phyloP scores from a whole-genome alignment of 164 flowering plant genomes.

The Protea cynaroides region DNA sequence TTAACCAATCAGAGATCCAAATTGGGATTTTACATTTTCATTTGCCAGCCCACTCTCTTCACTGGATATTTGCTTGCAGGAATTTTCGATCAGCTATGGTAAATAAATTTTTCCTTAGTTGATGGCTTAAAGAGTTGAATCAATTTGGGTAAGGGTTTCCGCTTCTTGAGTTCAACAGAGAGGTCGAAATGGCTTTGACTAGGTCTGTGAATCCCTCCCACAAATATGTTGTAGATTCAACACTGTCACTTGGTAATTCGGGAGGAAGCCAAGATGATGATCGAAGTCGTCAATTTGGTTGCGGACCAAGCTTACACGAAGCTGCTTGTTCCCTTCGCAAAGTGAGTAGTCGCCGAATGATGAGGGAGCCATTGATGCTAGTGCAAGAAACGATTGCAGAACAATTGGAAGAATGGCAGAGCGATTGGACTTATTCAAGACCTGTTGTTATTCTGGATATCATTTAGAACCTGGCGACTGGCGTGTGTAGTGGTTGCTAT shows the following conservation, averaged over 20 bases:
- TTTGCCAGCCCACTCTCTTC: too few relatives aligned
- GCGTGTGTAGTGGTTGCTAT: constrained; percentile 35
- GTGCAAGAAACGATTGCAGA: constrained; percentile 55
- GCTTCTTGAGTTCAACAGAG: constrained; percentile 13
- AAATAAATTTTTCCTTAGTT: too few relatives aligned
- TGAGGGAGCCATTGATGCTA: constrained; percentile 52
- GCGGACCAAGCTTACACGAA: constrained; percentile 45
- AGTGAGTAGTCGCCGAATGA: constrained; percentile 43
- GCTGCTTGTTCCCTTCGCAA: constrained; percentile 44
- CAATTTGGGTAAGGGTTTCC: constrained; percentile 52
- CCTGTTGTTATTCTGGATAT: constrained; percentile 52
- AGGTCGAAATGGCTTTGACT: constrained; percentile 7
- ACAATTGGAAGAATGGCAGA: constrained; percentile 54
- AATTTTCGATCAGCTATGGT: too few relatives aligned
- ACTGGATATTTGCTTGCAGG: too few relatives aligned
- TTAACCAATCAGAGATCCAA: too few relatives aligned
- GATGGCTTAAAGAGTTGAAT: neutral
- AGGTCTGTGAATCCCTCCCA: constrained; percentile 12
- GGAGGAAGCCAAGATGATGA: constrained; percentile 16
- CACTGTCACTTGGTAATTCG: constrained; percentile 37
- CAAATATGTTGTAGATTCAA: constrained; percentile 24
- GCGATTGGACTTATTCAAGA: constrained; percentile 58
- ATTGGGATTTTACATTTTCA: too few relatives aligned
- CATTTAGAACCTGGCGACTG: constrained; percentile 45
- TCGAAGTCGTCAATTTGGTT: constrained; percentile 28